These are phyloP conservation scores for Saccharomyces hybrid DNA, from an alignment of 1,139 yeast species.

Conservation along the genomic window DNA sequence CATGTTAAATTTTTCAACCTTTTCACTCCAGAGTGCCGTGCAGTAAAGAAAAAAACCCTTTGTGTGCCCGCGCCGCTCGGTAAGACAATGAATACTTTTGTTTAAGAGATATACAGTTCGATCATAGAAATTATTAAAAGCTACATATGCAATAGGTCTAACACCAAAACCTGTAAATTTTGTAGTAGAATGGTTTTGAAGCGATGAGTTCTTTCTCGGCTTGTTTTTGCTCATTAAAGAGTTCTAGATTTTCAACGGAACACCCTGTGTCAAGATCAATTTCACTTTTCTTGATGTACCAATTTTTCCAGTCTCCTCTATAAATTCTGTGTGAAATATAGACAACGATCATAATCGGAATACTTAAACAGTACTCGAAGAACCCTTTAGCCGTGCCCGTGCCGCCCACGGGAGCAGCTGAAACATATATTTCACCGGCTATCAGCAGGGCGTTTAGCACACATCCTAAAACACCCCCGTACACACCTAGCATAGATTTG, in stretches of 20 bases:
- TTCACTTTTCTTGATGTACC: constrained; percentile 42
- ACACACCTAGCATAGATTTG: constrained; percentile 42
- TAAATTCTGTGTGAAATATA: constrained; percentile 47
- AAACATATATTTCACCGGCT: constrained; percentile 58
- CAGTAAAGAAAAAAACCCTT: neutral
- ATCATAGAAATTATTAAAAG: neutral
- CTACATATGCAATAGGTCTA: constrained; percentile 2
- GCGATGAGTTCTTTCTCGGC: constrained; percentile 34
- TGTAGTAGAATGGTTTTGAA: constrained; percentile 11
- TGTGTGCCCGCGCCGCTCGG: neutral
- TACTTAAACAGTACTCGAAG: constrained; percentile 53
- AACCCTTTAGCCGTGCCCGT: constrained; percentile 42
- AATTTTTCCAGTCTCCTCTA: constrained; percentile 42
- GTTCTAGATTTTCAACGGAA: constrained; percentile 59
- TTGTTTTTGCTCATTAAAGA: constrained; percentile 53
- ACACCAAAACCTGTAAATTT: constrained; percentile 14
- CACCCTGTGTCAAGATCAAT: constrained; percentile 63
- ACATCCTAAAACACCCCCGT: constrained; percentile 43
- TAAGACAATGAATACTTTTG: too few species aligned
- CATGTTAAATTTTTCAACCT: neutral
- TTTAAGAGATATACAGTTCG: too few species aligned
- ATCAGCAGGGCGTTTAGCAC: constrained; percentile 40
- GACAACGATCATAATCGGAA: constrained; percentile 47
- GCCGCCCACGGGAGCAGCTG: constrained; percentile 54
- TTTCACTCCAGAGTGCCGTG: neutral